A percentile compares a stretch with the other conserved stretches of the same genome.
Conservation (phyloP, 2,329 filamentous ascomycete genomes). For the Cercospora sp. region DNA sequence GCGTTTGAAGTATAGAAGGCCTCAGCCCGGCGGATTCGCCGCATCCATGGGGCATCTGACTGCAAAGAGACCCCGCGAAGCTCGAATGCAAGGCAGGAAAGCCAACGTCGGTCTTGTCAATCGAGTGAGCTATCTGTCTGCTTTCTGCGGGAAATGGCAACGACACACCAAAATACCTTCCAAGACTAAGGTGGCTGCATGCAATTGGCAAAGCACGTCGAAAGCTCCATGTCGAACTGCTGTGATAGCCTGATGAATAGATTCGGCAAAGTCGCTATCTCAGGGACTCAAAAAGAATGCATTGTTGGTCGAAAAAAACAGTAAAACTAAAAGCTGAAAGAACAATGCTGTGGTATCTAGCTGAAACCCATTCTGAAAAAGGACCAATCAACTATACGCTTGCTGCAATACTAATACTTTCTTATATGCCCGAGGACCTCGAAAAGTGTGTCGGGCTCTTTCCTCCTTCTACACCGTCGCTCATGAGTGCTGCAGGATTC, state of each 20-base stretch:
- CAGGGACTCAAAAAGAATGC: background rate
- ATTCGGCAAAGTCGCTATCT: background rate
- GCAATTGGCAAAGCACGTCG: too few species aligned
- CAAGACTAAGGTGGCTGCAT: too few species aligned
- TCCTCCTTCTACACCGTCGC: background rate
- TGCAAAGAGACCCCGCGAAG: background rate
- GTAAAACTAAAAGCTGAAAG: background rate
- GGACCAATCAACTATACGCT: conserved; percentile 2
- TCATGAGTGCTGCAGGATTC: background rate
- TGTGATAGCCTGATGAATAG: background rate
- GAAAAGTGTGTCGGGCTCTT: background rate
- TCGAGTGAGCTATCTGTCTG: too few species aligned
- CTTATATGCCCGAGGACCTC: background rate
- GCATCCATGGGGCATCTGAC: too few species aligned
- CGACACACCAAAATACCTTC: too few species aligned
- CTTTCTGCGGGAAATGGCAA: too few species aligned
- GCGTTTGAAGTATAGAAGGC: too few species aligned
- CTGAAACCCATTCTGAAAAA: conserved; percentile 1
- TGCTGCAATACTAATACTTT: conserved; percentile 3
- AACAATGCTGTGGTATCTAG: conserved; percentile 9
- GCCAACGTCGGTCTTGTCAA: too few species aligned
- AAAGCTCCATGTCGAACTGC: too few species aligned
- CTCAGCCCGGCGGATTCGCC: too few species aligned
- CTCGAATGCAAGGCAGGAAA: too few species aligned
- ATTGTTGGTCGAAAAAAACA: background rate